These are phyloP conservation scores for Aspergillus incahuasiensis DNA, from an alignment of 495 filamentous ascomycete species.

Conservation along the genomic window DNA sequence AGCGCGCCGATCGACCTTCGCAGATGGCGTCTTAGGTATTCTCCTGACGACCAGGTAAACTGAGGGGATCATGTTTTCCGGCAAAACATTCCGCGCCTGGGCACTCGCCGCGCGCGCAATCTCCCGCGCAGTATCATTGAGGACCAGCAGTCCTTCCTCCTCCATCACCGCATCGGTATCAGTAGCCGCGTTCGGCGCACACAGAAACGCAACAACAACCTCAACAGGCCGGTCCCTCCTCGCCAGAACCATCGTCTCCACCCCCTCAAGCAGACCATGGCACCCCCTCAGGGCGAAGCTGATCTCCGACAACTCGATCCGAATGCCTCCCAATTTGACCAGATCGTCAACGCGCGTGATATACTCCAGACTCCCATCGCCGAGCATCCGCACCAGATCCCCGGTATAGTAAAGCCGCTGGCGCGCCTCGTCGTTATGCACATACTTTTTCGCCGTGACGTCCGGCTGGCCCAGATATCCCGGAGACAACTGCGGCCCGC, in stretches of 20 bases:
- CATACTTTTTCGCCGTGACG: slow-evolving; percentile 37
- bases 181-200: slow-evolving; percentile 16
- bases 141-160: slow-evolving; percentile 11
- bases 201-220: slow-evolving; percentile 33
- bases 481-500: slow-evolving; percentile 37
- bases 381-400: slow-evolving; percentile 43
- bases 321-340: slow-evolving; percentile 35
- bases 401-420: slow-evolving; percentile 47
- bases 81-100: slow-evolving; percentile 21
- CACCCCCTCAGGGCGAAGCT: slow-evolving; percentile 28
- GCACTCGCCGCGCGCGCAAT: slow-evolving; percentile 22
- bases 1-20: slow-evolving; percentile 30
- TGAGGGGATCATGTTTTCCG: slow-evolving; percentile 32
- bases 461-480: slow-evolving; percentile 43
- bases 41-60: slow-evolving; percentile 26
- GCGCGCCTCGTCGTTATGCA: slow-evolving; percentile 26
- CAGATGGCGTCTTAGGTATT: slow-evolving; percentile 32
- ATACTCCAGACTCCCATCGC: slow-evolving; percentile 42
- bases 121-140: slow-evolving; percentile 13
- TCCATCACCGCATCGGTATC: neutral
- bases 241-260: slow-evolving; percentile 26
- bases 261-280: slow-evolving; percentile 26
- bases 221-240: slow-evolving; percentile 29
- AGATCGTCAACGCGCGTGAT: slow-evolving; percentile 35
- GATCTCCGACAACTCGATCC: slow-evolving; percentile 37